Evolutionary conservation across 306 rosid species (phyloP).

Genomic region (Inga leiocalycina): DNA sequence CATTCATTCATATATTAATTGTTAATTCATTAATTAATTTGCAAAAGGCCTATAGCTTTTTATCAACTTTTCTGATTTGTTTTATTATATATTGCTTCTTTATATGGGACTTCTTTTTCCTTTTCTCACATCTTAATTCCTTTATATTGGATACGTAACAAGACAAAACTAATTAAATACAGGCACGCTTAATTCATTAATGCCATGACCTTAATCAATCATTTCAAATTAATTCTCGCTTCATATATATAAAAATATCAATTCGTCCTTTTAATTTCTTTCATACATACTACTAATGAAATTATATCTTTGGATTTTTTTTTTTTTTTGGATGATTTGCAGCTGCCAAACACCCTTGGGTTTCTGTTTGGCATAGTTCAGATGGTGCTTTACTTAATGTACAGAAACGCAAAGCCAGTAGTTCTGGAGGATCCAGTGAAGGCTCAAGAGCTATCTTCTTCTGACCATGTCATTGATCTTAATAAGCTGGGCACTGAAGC

Average conservation of each 20-base stretch:
- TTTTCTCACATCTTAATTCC: not conserved
- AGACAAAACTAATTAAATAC: conserved; percentile 11
- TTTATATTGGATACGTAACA: not conserved
- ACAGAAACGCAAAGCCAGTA: conserved; percentile 51
- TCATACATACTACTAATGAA: not conserved
- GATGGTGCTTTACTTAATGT: conserved; percentile 70
- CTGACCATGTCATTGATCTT: conserved; percentile 68
- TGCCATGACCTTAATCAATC: not conserved
- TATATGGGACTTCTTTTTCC: not conserved
- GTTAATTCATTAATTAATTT: not conserved
- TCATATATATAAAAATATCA: not conserved
- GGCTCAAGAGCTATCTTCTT: conserved; percentile 47
- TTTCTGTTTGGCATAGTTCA: conserved; percentile 79
- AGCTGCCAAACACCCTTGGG: conserved; percentile 87
- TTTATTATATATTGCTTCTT: not conserved
- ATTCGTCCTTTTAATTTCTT: not conserved
- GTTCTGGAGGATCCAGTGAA: conserved; percentile 44
- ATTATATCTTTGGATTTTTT: not conserved
- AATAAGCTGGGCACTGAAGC: conserved; percentile 53
- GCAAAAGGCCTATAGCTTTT: not conserved
- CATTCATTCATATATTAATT: not conserved
- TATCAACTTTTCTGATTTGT: not conserved
- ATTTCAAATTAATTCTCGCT: not conserved
- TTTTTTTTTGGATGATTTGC: conserved; percentile 14
- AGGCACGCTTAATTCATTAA: conserved; percentile 2